Conservation (phyloP, 1,139 yeast genomes). For the Zhuliangozyma parablackwelliae region DNA sequence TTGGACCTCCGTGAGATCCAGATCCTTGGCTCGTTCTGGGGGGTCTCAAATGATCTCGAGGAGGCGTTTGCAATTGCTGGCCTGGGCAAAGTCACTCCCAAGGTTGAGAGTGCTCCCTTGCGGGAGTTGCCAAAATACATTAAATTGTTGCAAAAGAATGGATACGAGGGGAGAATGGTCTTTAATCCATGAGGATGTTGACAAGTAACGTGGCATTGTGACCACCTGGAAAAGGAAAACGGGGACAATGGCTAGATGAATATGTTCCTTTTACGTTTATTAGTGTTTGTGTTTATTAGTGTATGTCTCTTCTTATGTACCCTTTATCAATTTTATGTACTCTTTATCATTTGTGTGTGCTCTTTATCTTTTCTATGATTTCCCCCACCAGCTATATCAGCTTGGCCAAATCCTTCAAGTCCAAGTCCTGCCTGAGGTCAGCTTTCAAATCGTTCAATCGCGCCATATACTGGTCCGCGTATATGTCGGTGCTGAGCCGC, state of each 20-base stretch:
- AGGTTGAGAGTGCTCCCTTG: conserved; percentile 26
- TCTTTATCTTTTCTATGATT: too few species aligned
- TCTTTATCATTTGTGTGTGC: too few species aligned
- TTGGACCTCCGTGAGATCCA: conserved; percentile 35
- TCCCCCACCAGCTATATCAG: conserved; percentile 1
- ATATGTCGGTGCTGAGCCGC: conserved; percentile 25
- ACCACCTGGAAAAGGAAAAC: too few species aligned
- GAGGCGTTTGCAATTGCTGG: conserved; percentile 38
- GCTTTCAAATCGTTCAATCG: conserved; percentile 18
- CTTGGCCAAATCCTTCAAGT: conserved; percentile 21
- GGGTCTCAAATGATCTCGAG: conserved; percentile 35
- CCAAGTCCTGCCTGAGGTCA: conserved; percentile 27
- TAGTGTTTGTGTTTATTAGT: too few species aligned
- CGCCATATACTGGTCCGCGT: conserved; percentile 17
- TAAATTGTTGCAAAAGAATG: conserved; percentile 28
- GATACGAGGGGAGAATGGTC: conserved; percentile 37
- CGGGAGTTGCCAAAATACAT: conserved; percentile 31
- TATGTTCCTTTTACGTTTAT: too few species aligned
- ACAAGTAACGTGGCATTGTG: too few species aligned
- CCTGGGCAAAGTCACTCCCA: conserved; percentile 32
- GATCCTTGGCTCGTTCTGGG: conserved; percentile 38
- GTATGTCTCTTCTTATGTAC: too few species aligned
- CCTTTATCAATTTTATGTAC: too few species aligned
- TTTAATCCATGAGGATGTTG: conserved; percentile 21
- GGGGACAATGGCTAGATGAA: too few species aligned